Conservation (phyloP, 2,329 filamentous ascomycete genomes). For the Alternaria sp. region DNA sequence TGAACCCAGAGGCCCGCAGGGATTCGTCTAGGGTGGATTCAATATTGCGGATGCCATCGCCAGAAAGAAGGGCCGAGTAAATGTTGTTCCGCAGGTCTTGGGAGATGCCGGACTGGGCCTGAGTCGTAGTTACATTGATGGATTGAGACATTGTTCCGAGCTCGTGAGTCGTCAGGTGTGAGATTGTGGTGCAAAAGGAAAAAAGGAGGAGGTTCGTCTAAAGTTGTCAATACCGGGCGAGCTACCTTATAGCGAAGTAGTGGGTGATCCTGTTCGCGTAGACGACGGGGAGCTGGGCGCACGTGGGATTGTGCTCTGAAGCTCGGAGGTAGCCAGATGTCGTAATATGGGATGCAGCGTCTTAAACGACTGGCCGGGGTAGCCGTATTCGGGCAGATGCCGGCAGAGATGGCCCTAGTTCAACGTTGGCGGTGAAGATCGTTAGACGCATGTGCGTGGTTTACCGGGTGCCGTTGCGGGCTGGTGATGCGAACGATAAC, state of each 20-base stretch:
- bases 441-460: constrained; percentile 11
- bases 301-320: constrained; percentile 9
- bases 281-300: constrained; percentile 4
- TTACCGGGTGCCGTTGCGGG: constrained; percentile 2
- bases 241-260: constrained; percentile 11
- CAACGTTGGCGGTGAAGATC: constrained; percentile 17
- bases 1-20: constrained; percentile 65
- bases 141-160: constrained; percentile 10
- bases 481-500: constrained; percentile 9
- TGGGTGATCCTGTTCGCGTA: constrained; percentile 13
- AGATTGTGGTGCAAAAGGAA: neutral
- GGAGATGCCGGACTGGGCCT: constrained; percentile 52
- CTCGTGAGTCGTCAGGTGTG: neutral
- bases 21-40: constrained; percentile 61
- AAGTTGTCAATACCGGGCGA: constrained; percentile 5
- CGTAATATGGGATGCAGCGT: constrained; percentile 8
- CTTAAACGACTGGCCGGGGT: constrained; percentile 11
- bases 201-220: neutral
- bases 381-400: constrained; percentile 10
- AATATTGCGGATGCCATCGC: constrained; percentile 61
- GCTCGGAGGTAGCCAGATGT: constrained; percentile 6
- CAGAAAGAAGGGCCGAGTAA: constrained; percentile 55
- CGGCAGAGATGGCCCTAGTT: constrained; percentile 5
- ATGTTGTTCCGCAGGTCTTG: constrained; percentile 50
- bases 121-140: constrained; percentile 39